These are phyloP conservation scores for Capsicum baccatum DNA, from an alignment of 257 asterid genomes.

Conservation along the genomic window DNA sequence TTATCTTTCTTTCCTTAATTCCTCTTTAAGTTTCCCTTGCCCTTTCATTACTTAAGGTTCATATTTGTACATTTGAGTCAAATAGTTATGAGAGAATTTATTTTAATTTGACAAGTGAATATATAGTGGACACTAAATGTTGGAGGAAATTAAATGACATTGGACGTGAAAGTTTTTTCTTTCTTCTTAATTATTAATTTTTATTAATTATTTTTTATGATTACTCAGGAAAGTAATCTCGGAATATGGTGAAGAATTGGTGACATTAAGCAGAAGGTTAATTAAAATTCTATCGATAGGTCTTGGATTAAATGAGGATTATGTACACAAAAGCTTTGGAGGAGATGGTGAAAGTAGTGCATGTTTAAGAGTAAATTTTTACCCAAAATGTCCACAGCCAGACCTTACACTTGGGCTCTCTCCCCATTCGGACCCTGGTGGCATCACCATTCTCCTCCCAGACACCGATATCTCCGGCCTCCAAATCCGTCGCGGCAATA, in stretches of 20 bases:
- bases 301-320: conserved; percentile 68
- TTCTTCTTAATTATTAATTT: too few species aligned
- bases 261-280: conserved; percentile 55
- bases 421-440: conserved; percentile 87
- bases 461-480: conserved; percentile 74
- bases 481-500: conserved; percentile 63
- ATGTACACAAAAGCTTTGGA: conserved; percentile 67
- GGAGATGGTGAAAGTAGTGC: conserved; percentile 57
- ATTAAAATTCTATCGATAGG: conserved; percentile 57
- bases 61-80: too few species aligned
- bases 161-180: too few species aligned
- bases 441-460: conserved; percentile 77
- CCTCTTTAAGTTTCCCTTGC: not conserved
- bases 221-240: conserved; percentile 56
- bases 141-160: too few species aligned
- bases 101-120: too few species aligned
- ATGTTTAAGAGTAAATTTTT: conserved; percentile 72
- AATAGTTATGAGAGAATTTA: not conserved
- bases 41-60: too few species aligned
- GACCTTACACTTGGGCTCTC: conserved; percentile 85
- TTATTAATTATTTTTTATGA: not conserved
- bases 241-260: conserved; percentile 62
- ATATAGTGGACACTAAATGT: too few species aligned
- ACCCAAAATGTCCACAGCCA: conserved; percentile 94
- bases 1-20: not conserved